Evolutionary conservation across 257 asterid species (phyloP), one percentile per base, ranked within the genome.

Genomic region (Solanum okadae): DNA sequence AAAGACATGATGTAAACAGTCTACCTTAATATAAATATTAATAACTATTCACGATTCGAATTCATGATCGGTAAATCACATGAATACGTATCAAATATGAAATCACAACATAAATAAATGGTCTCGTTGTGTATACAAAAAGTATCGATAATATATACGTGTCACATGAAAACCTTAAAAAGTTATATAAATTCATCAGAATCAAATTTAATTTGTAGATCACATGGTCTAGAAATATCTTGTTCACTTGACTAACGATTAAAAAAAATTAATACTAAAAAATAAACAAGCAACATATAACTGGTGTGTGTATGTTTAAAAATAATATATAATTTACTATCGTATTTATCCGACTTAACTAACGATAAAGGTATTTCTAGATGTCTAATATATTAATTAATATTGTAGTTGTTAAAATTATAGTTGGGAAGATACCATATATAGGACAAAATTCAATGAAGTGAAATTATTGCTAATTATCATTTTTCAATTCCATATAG

Each of bases 401-500:
- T 44, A 44, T 44, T 56, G 59, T 16, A 46, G 35, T 77, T 42
- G 63, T 25, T 42, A 44, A 79, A 76, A 87, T 34, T 86, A 77
- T 88, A 77, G 20, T 6, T 86, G 76, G 35, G 73, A 78, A 38
- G 87, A 83, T 70, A 88, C 49, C 75, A 22, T 27, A 29, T 70
- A 70, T 4, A 29, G 61, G 72, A 88, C 87, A 86, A 12, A 73
- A 77, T 86, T 88, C 22, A 87, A 61, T 73, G 87, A 75, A 90
- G 84, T 67, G 83, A 88, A 85, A 90, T 90, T 35, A 86, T 90
- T 83, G 83, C 88, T 59, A 73, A 78, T 83, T 63, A 59, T 56
- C 35, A 68, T 56, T 16, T 35, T 78, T 77, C 82, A 85, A 27
- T 79, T 29, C 34, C 44, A 65, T 83, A 27, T 75, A 75, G 27